Evolutionary conservation across 352 stramenopile species (phyloP), one percentile per base, ranked within the genome.

Genomic region (Phytophthora ohioensis): DNA sequence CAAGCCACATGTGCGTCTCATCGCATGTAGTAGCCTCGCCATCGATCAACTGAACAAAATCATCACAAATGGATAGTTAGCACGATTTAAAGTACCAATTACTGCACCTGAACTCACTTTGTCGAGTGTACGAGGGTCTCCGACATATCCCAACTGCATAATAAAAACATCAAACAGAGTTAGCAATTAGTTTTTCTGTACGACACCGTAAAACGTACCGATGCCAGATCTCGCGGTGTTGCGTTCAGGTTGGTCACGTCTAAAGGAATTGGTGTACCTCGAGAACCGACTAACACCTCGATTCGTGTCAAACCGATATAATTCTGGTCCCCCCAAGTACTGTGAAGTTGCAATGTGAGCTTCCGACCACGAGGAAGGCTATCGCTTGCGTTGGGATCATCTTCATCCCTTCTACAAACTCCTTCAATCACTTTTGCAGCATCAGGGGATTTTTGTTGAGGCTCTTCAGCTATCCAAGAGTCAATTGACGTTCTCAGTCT

Each of bases 1-100:
- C 78, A 1, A 98, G 80, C 93, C 93, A 98, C 82, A 94, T 92
- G 71, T 98, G 92, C 8, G 87, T 83, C 64, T 98, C 93, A 34
- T 98, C 91, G 49, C 79, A 96, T 3, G 91, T 97, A 30, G 74
- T 79, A 7, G 86, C 81, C 7, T 92, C 69, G 2, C 91, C 90
- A 64, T 98, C 92, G 8, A 98, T 68, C 10, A 98, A 67, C 85
- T 94, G 38, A 32, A 39, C 2, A 41, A 10, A 1, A 66, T 4
- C 47, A 66, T 4, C 47, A 30, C 17, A 66, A 41, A 58, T 1
- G 48, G 8, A 34, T 57, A 0, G 53, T 39, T 12, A 58, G 6
- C 11, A 15, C 13, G 9, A 31, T 56, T 12, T 31, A 15, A 35
- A 36, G 12, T 49, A 13, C 57, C 30, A 27, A 27, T 27, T 38